Conservation (phyloP, 2,329 filamentous ascomycete genomes). For the Colletotrichum lupini region DNA sequence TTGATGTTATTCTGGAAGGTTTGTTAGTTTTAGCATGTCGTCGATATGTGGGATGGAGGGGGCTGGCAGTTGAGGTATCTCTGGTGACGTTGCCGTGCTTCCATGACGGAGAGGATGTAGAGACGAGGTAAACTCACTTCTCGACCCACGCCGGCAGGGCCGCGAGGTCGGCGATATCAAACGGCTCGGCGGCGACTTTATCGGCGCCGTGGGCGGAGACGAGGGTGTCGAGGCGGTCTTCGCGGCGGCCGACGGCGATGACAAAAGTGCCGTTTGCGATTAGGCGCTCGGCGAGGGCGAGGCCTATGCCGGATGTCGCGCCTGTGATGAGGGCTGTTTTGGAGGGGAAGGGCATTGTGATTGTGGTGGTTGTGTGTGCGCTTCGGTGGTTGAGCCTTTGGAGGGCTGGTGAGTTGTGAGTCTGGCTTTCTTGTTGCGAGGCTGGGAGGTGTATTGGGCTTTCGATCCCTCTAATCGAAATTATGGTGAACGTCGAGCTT, state of each 20-base stretch:
- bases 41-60: neutral
- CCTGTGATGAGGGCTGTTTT: slow-evolving; percentile 66
- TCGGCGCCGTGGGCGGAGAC: slow-evolving; percentile 57
- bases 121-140: slow-evolving; percentile 41
- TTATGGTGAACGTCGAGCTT: too few relatives aligned
- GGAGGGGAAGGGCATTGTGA: slow-evolving; percentile 63
- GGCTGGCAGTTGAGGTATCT: neutral
- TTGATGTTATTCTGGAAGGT: slow-evolving; percentile 44
- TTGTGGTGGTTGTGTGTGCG: neutral
- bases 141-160: slow-evolving; percentile 55
- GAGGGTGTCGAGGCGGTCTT: slow-evolving; percentile 62
- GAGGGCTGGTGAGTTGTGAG: neutral
- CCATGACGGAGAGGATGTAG: neutral
- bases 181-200: slow-evolving; percentile 49
- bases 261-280: slow-evolving; percentile 61
- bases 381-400: neutral
- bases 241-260: slow-evolving; percentile 65
- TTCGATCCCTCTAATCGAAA: too few relatives aligned
- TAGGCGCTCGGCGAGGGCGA: slow-evolving; percentile 54
- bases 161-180: slow-evolving; percentile 58
- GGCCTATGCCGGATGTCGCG: slow-evolving; percentile 65
- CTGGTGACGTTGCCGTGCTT: neutral
- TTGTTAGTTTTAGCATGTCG: neutral
- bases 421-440: too few relatives aligned
- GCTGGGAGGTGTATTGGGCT: too few relatives aligned